Evolutionary conservation across 164 flowering plant genomes (phyloP).

Genomic region (Vitis rotundifolia): DNA sequence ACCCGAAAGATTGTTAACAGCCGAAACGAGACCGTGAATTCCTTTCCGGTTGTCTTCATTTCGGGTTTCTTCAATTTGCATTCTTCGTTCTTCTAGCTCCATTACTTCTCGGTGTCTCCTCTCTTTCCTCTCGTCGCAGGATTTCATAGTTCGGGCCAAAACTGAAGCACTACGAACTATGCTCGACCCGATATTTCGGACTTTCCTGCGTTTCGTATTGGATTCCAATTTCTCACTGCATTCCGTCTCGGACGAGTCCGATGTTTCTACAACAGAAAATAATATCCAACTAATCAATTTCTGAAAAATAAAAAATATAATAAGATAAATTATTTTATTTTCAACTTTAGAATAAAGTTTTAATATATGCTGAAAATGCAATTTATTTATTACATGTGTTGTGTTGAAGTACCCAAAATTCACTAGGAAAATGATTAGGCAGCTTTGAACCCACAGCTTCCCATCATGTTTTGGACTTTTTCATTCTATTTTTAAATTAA

Average conservation of each 20-base stretch:
- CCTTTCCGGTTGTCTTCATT: slow-evolving; percentile 37
- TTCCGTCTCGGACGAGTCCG: slow-evolving; percentile 31
- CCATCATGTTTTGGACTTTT: too few species aligned
- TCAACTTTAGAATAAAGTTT: too few species aligned
- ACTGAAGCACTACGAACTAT: slow-evolving; percentile 33
- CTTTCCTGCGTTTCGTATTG: slow-evolving; percentile 27
- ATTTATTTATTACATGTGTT: too few species aligned
- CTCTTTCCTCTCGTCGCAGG: slow-evolving; percentile 42
- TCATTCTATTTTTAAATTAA: too few species aligned
- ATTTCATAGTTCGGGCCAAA: slow-evolving; percentile 25
- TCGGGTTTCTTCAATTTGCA: slow-evolving; percentile 33
- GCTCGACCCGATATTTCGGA: slow-evolving; percentile 27
- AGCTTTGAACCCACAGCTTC: not conserved
- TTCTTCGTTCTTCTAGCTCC: slow-evolving; percentile 31
- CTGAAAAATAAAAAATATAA: too few species aligned
- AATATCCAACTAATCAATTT: too few species aligned
- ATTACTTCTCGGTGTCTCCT: slow-evolving; percentile 31
- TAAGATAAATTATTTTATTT: too few species aligned
- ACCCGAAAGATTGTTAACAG: slow-evolving; percentile 39
- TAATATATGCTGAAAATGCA: too few species aligned
- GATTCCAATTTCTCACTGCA: slow-evolving; percentile 17
- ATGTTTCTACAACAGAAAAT: slow-evolving; percentile 8
- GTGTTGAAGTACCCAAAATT: slow-evolving; percentile 1
- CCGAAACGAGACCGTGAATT: slow-evolving; percentile 23
- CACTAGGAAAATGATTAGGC: not conserved